These are phyloP conservation scores for Immersiella caudata DNA, from an alignment of 495 filamentous ascomycete species.

Conservation along the genomic window DNA sequence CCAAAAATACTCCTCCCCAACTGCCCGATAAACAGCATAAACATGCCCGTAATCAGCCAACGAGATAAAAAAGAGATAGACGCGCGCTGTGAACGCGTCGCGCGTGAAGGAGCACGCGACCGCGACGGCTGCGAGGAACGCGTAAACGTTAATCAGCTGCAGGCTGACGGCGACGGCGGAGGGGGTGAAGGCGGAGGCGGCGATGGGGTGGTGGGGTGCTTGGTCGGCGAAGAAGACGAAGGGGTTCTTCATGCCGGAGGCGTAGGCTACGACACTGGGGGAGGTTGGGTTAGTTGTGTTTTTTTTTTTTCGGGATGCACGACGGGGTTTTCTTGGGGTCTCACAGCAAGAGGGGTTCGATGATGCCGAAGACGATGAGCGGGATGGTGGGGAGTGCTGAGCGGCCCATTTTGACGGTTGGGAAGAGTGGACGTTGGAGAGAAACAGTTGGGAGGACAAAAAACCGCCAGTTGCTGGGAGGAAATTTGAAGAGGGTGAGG, in stretches of 20 bases:
- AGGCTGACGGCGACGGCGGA: slow-evolving; percentile 56
- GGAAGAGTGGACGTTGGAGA: too few species aligned
- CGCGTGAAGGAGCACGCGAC: slow-evolving; percentile 56
- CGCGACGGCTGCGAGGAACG: slow-evolving; percentile 56
- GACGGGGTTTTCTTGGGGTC: slow-evolving; percentile 18
- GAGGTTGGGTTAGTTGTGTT: slow-evolving; percentile 36
- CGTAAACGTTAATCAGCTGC: slow-evolving; percentile 62
- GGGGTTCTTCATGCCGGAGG: slow-evolving; percentile 48
- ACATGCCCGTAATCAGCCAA: slow-evolving; percentile 66
- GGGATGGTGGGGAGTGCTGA: slow-evolving; percentile 36
- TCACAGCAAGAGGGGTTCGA: slow-evolving; percentile 63
- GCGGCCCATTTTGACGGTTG: slow-evolving; percentile 33
- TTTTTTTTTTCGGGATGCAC: not conserved
- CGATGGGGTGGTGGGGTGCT: slow-evolving; percentile 43
- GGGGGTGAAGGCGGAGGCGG: slow-evolving; percentile 37
- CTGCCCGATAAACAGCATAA: slow-evolving; percentile 54
- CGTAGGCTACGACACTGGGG: slow-evolving; percentile 36
- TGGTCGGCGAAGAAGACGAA: slow-evolving; percentile 55
- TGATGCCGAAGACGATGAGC: slow-evolving; percentile 49
- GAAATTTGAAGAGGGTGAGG: too few species aligned
- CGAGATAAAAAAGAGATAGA: slow-evolving; percentile 57
- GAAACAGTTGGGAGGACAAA: too few species aligned
- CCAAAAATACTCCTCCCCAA: slow-evolving; percentile 54
- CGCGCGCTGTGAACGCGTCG: slow-evolving; percentile 53
- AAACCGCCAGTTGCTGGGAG: too few species aligned